These are phyloP conservation scores for Candida andamanensis DNA, from an alignment of 805 yeast species.

Conservation along the genomic window DNA sequence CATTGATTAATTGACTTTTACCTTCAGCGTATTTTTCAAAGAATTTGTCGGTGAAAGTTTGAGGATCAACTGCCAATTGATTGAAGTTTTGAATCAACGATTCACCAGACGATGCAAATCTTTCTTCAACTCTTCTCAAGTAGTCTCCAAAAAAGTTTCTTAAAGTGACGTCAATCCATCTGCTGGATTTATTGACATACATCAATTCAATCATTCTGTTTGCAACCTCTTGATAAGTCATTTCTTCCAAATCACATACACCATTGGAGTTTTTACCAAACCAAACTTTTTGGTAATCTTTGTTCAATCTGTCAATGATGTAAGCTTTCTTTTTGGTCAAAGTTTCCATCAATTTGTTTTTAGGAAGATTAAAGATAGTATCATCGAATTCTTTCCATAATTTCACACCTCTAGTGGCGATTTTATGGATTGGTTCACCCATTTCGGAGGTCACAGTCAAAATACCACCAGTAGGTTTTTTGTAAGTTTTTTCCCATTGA, in stretches of 20 bases:
- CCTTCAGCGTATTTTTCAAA: conserved; percentile 71
- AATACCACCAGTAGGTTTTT: conserved; percentile 94
- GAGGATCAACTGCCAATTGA: conserved; percentile 62
- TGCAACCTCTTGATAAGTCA: conserved; percentile 93
- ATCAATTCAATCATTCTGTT: conserved; percentile 81
- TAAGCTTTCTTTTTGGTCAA: conserved; percentile 78
- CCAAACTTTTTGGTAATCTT: conserved; percentile 98
- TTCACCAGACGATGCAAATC: conserved; percentile 59
- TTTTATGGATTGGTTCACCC: conserved; percentile 99
- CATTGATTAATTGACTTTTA: conserved; percentile 76
- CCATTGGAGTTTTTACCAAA: conserved; percentile 77
- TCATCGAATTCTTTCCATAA: conserved; percentile 98
- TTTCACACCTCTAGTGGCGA: conserved; percentile 96
- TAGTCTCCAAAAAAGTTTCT: conserved; percentile 83
- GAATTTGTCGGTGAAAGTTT: conserved; percentile 51
- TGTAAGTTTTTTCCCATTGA: conserved; percentile 92
- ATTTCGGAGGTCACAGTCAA: conserved; percentile 95
- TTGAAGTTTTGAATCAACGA: conserved; percentile 73
- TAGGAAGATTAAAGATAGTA: conserved; percentile 86
- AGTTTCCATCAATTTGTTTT: conserved; percentile 78
- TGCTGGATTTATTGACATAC: conserved; percentile 68
- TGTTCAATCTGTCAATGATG: conserved; percentile 79
- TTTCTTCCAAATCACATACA: conserved; percentile 86
- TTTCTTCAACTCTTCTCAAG: conserved; percentile 94
- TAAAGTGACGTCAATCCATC: conserved; percentile 87